A percentile compares a stretch with the other conserved stretches of the same genome.
These are phyloP conservation scores for Solanum okadae DNA, from an alignment of 257 asterid species.

Conservation along the genomic window DNA sequence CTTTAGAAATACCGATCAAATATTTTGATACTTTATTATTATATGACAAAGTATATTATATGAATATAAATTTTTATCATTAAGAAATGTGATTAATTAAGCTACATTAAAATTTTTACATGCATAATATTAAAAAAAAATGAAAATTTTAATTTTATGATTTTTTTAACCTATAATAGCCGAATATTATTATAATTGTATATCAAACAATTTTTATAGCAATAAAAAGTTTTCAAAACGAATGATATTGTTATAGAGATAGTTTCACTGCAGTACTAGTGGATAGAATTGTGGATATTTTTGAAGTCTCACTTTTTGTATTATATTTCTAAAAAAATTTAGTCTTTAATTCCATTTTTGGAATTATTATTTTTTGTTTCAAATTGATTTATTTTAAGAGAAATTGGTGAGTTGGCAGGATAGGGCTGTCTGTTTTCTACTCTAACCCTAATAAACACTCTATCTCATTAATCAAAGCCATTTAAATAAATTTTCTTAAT, in stretches of 20 bases:
- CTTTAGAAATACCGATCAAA: not conserved
- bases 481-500: not conserved
- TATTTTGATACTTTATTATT: not conserved
- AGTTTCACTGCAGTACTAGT: not conserved
- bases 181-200: not conserved
- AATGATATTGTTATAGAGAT: not conserved
- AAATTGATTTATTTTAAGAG: not conserved
- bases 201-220: no score
- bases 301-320: not conserved
- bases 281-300: not conserved
- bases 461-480: not conserved
- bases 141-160: no score
- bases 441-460: not conserved
- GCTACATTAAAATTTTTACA: not conserved
- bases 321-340: not conserved
- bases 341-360: not conserved
- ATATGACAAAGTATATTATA: not conserved
- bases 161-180: not conserved
- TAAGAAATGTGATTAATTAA: not conserved
- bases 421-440: not conserved
- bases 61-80: no score
- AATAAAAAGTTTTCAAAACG: no score
- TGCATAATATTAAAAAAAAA: not conserved
- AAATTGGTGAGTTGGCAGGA: not conserved
- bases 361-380: not conserved